Percentiles rank a stretch among this genome's conserved stretches.
Conservation (phyloP, 371 early-diverging fungal species). For the Rhizopus sp. region DNA sequence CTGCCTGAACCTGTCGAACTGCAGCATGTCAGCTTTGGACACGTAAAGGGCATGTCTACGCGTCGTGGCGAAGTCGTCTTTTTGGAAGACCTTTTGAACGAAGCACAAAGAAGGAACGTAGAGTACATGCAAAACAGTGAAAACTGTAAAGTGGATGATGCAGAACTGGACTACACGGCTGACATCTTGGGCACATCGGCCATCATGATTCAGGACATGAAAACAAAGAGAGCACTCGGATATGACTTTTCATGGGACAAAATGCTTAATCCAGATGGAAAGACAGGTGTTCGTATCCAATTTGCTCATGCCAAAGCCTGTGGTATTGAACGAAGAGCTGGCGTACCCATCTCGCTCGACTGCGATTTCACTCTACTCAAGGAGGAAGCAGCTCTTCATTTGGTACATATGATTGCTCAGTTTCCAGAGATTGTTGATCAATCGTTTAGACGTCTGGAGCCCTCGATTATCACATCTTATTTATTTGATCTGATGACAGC, state of each 20-base stretch:
- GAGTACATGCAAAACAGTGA: slow-evolving; percentile 78
- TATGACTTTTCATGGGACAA: slow-evolving; percentile 96
- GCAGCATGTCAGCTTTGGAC: slow-evolving; percentile 90
- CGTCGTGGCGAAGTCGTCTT: slow-evolving; percentile 96
- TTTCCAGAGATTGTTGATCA: slow-evolving; percentile 81
- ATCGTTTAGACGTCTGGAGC: slow-evolving; percentile 74
- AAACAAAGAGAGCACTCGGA: slow-evolving; percentile 88
- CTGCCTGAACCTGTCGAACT: slow-evolving; percentile 21
- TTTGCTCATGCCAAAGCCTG: slow-evolving; percentile 93
- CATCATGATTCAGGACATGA: slow-evolving; percentile 94
- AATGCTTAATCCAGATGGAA: slow-evolving; percentile 92
- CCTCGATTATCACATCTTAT: slow-evolving; percentile 87
- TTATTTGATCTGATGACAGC: slow-evolving; percentile 82
- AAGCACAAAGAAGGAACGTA: slow-evolving; percentile 82
- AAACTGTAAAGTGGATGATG: slow-evolving; percentile 66
- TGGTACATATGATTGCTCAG: slow-evolving; percentile 76
- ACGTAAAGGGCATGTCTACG: slow-evolving; percentile 96
- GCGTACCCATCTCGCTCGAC: slow-evolving; percentile 20
- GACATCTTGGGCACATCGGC: slow-evolving; percentile 80
- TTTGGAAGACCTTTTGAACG: slow-evolving; percentile 93
- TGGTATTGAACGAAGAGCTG: slow-evolving; percentile 50
- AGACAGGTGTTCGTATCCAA: slow-evolving; percentile 98
- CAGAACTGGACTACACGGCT: slow-evolving; percentile 49
- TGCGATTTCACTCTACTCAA: slow-evolving; percentile 55
- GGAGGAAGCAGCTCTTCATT: slow-evolving; percentile 68